A percentile compares a stretch with the other conserved stretches of the same genome.
These are phyloP conservation scores for Porogramme epimiltina DNA, from an alignment of 1,284 basidiomycete species.

Conservation along the genomic window DNA sequence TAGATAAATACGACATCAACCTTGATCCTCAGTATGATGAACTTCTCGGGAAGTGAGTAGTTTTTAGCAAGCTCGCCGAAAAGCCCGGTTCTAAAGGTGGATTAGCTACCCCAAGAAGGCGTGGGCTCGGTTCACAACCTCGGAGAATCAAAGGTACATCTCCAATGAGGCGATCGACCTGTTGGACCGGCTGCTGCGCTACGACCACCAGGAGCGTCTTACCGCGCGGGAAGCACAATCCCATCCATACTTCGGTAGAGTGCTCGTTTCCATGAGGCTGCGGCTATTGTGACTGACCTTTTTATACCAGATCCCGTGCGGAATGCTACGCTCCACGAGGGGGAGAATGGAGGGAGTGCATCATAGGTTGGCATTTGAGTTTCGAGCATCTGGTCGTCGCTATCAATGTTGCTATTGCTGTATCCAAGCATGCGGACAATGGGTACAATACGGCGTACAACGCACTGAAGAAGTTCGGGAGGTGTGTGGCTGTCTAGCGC, in stretches of 20 bases:
- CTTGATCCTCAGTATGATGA: slow-evolving; percentile 92
- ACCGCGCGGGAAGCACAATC: slow-evolving; percentile 91
- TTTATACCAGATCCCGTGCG: slow-evolving; percentile 58
- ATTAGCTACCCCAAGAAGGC: slow-evolving; percentile 88
- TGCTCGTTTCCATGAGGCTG: slow-evolving; percentile 5
- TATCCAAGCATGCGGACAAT: slow-evolving; percentile 14
- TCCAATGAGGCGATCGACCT: slow-evolving; percentile 99
- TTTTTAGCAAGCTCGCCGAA: neutral
- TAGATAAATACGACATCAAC: slow-evolving; percentile 94
- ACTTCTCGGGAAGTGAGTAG: slow-evolving; percentile 72
- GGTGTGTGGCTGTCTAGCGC: slow-evolving; percentile 22
- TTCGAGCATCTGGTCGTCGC: neutral
- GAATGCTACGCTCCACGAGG: slow-evolving; percentile 49
- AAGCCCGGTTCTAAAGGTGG: neutral
- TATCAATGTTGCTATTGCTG: slow-evolving; percentile 4
- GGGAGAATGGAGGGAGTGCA: slow-evolving; percentile 78
- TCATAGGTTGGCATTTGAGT: slow-evolving; percentile 35
- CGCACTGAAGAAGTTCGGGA: slow-evolving; percentile 15
- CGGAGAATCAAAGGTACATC: slow-evolving; percentile 96
- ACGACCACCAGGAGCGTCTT: slow-evolving; percentile 95
- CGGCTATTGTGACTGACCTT: slow-evolving; percentile 11
- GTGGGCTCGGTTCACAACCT: slow-evolving; percentile 92
- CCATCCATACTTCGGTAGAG: slow-evolving; percentile 85
- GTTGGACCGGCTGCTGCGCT: slow-evolving; percentile 92
- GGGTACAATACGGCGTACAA: slow-evolving; percentile 9